Evolutionary conservation across 305 asterid species (phyloP).

Genomic region (Fraxinus baroniana): DNA sequence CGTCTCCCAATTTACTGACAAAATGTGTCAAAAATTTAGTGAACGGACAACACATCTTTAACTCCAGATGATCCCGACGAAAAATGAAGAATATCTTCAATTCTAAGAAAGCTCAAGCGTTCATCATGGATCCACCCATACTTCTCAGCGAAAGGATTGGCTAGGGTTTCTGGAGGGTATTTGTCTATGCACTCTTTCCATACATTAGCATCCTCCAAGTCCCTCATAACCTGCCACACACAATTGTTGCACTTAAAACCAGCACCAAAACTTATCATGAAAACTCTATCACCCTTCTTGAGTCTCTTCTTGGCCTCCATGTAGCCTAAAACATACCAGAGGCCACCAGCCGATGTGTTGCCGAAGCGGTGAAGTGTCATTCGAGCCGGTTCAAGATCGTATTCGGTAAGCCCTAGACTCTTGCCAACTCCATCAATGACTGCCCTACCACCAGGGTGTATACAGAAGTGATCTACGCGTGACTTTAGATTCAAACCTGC

Average conservation of each 20-base stretch:
- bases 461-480: slow-evolving; percentile 55
- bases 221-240: slow-evolving; percentile 50
- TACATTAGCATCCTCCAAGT: slow-evolving; percentile 41
- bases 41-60: background rate
- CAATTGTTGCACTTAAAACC: slow-evolving; percentile 64
- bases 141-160: slow-evolving; percentile 44
- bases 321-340: slow-evolving; percentile 62
- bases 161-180: slow-evolving; percentile 35
- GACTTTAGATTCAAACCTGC: slow-evolving; percentile 41
- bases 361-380: slow-evolving; percentile 62
- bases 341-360: slow-evolving; percentile 52
- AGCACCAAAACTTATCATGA: slow-evolving; percentile 56
- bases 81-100: slow-evolving; percentile 7
- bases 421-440: slow-evolving; percentile 52
- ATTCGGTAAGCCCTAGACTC: slow-evolving; percentile 37
- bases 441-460: slow-evolving; percentile 64
- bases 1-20: too few species aligned
- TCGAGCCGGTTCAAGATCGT: slow-evolving; percentile 53
- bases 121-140: slow-evolving; percentile 45
- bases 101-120: slow-evolving; percentile 26
- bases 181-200: slow-evolving; percentile 43
- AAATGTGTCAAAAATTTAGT: too few species aligned
- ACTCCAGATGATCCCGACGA: background rate
- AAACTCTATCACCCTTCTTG: slow-evolving; percentile 46
- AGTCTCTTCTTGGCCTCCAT: slow-evolving; percentile 64